phyloP scores from a whole-genome alignment of 2,329 filamentous ascomycete genomes.

The Aspergillus sp. region DNA sequence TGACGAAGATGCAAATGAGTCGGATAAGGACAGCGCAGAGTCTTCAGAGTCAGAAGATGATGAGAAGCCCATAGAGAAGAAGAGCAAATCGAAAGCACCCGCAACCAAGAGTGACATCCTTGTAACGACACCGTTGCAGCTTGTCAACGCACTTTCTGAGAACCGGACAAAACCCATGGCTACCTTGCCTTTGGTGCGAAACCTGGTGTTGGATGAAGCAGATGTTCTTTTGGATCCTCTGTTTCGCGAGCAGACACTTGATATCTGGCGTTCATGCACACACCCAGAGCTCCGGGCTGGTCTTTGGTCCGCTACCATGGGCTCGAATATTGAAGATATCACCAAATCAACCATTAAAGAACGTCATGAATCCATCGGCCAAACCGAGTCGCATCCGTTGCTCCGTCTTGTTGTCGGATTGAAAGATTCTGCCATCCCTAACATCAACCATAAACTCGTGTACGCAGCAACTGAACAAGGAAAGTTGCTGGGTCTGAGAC shows the following conservation, averaged over 20 bases:
- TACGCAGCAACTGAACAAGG: slow-evolving; percentile 92
- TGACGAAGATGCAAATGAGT: slow-evolving; percentile 33
- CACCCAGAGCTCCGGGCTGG: slow-evolving; percentile 67
- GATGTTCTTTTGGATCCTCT: slow-evolving; percentile 88
- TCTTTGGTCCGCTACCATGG: slow-evolving; percentile 97
- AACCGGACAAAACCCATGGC: slow-evolving; percentile 39
- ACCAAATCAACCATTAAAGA: slow-evolving; percentile 62
- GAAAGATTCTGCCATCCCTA: slow-evolving; percentile 92
- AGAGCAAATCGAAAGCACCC: slow-evolving; percentile 37
- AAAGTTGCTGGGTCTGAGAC: slow-evolving; percentile 85
- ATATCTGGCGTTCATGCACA: slow-evolving; percentile 75
- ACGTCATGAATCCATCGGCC: slow-evolving; percentile 34
- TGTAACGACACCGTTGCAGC: slow-evolving; percentile 72
- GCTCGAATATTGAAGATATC: slow-evolving; percentile 81
- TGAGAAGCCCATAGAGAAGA: slow-evolving; percentile 19
- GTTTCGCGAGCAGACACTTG: slow-evolving; percentile 82
- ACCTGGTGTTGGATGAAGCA: slow-evolving; percentile 84
- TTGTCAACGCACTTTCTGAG: slow-evolving; percentile 67
- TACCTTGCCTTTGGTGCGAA: slow-evolving; percentile 62
- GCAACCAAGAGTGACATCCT: slow-evolving; percentile 72
- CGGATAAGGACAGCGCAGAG: slow-evolving; percentile 34
- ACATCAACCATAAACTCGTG: slow-evolving; percentile 79
- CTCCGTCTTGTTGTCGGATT: slow-evolving; percentile 89
- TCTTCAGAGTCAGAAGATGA: slow-evolving; percentile 36
- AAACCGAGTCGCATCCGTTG: slow-evolving; percentile 43